These are phyloP conservation scores for Nidularia pulvinata DNA, from an alignment of 768 basidiomycete genomes.

Conservation along the genomic window DNA sequence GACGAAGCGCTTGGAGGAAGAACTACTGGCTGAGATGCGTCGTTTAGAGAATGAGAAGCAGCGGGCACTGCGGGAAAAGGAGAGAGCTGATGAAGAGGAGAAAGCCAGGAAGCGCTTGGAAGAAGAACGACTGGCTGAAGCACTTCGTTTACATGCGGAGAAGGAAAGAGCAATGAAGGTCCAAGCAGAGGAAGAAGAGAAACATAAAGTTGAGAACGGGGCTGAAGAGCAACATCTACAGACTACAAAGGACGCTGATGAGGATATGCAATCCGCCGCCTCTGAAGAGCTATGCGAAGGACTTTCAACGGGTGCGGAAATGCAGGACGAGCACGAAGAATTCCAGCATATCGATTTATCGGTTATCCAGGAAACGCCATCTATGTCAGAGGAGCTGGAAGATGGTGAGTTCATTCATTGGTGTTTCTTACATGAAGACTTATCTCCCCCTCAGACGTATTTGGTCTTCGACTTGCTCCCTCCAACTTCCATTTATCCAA, in stretches of 20 bases:
- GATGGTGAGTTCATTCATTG: not conserved
- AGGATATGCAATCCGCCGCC: not conserved
- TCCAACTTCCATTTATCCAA: slow-evolving; percentile 23
- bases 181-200: slow-evolving; percentile 5
- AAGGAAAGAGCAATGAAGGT: slow-evolving; percentile 13
- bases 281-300: too few species aligned
- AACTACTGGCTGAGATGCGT: slow-evolving; percentile 3
- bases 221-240: not conserved
- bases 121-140: slow-evolving; percentile 26
- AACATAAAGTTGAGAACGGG: not conserved
- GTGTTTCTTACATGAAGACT: not conserved
- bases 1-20: slow-evolving; percentile 8
- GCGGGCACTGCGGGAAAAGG: slow-evolving; percentile 24
- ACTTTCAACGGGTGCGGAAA: too few species aligned
- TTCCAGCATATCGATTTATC: not conserved
- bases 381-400: not conserved
- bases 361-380: not conserved
- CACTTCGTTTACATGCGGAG: slow-evolving; percentile 25
- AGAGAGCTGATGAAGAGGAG: slow-evolving; percentile 29
- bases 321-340: not conserved
- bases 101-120: slow-evolving; percentile 25
- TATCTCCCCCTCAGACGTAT: slow-evolving; percentile 47
- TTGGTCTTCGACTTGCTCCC: slow-evolving; percentile 42
- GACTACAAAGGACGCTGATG: not conserved
- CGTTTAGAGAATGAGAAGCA: slow-evolving; percentile 13